These are phyloP conservation scores for Blastobotrys petasosporus DNA, from an alignment of 1,139 yeast species.

Conservation along the genomic window DNA sequence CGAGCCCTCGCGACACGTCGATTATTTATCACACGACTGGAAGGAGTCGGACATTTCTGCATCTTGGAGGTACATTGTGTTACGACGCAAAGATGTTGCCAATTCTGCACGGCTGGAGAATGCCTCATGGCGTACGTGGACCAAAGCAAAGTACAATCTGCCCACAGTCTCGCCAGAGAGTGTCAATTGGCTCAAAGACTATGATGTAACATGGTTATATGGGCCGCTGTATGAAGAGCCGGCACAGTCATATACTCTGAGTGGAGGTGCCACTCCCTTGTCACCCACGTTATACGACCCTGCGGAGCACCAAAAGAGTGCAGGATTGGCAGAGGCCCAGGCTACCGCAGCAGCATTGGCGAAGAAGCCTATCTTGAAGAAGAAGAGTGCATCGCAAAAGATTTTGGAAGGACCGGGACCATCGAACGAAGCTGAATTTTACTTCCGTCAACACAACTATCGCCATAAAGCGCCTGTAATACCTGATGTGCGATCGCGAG, in stretches of 20 bases:
- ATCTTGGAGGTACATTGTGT: slow-evolving; percentile 89
- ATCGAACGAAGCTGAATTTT: slow-evolving; percentile 15
- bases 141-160: slow-evolving; percentile 65
- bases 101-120: slow-evolving; percentile 67
- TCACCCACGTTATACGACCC: slow-evolving; percentile 14
- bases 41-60: slow-evolving; percentile 87
- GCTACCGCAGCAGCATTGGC: slow-evolving; percentile 17
- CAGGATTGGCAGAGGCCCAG: slow-evolving; percentile 19
- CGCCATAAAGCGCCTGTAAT: slow-evolving; percentile 31
- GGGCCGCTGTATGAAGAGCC: slow-evolving; percentile 63
- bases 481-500: slow-evolving; percentile 11
- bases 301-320: slow-evolving; percentile 12
- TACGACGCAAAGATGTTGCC: slow-evolving; percentile 57
- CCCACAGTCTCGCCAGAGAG: slow-evolving; percentile 71
- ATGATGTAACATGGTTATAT: slow-evolving; percentile 82
- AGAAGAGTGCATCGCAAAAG: slow-evolving; percentile 72
- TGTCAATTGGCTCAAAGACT: slow-evolving; percentile 77
- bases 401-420: slow-evolving; percentile 41
- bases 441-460: slow-evolving; percentile 36
- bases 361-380: slow-evolving; percentile 75
- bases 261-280: slow-evolving; percentile 7
- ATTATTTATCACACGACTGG: slow-evolving; percentile 93
- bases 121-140: slow-evolving; percentile 88
- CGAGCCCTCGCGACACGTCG: slow-evolving; percentile 88
- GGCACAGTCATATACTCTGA: slow-evolving; percentile 30